Percentiles rank a stretch among this genome's conserved stretches.
phyloP scores from a whole-genome alignment of 495 filamentous ascomycete genomes.

The Daldinia grandis region DNA sequence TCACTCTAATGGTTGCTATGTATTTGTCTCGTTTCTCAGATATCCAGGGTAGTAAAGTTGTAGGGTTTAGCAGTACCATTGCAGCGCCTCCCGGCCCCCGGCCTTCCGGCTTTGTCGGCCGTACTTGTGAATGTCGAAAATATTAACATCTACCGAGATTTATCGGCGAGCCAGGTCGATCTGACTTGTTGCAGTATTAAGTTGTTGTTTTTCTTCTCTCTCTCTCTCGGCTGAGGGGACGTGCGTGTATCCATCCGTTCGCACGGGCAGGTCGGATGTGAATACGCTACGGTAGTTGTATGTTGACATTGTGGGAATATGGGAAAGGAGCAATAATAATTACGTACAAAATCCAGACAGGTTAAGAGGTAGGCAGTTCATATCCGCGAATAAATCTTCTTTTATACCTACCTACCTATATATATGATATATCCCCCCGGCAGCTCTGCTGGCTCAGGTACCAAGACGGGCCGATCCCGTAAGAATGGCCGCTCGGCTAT shows the following conservation, averaged over 20 bases:
- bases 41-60: neutral
- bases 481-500: neutral
- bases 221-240: neutral
- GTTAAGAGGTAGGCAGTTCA: neutral
- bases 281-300: neutral
- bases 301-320: neutral
- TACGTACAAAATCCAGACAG: neutral
- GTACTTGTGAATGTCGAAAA: conserved; percentile 24
- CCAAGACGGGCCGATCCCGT: neutral
- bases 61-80: neutral
- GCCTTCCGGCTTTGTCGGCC: neutral
- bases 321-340: neutral
- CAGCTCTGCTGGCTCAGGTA: neutral
- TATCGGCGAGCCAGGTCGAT: neutral
- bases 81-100: too few species aligned
- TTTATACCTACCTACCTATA: neutral
- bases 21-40: conserved; percentile 4
- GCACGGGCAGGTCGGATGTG: neutral
- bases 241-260: neutral
- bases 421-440: neutral
- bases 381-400: neutral
- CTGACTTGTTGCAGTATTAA: neutral
- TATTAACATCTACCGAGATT: neutral
- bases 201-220: neutral
- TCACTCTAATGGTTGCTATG: neutral